phyloP scores from a whole-genome alignment of 2,329 filamentous ascomycete genomes.

The Diaporthe eres region DNA sequence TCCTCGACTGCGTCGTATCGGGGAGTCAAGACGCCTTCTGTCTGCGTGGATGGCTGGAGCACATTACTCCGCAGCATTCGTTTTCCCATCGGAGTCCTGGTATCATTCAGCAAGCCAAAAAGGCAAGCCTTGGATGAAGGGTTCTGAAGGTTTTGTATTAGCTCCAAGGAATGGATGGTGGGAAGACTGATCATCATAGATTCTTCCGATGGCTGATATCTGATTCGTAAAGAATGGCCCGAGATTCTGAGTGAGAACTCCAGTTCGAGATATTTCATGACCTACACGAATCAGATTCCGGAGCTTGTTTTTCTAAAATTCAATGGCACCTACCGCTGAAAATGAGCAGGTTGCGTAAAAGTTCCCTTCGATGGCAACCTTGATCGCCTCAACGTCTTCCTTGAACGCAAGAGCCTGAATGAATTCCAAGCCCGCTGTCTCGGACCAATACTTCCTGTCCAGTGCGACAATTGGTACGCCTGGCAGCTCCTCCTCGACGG shows the following conservation, averaged over 20 bases:
- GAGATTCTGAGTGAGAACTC: slow-evolving; percentile 78
- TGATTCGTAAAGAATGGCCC: slow-evolving; percentile 85
- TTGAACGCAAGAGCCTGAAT: slow-evolving; percentile 84
- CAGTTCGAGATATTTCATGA: slow-evolving; percentile 83
- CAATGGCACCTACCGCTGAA: slow-evolving; percentile 72
- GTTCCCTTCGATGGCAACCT: slow-evolving; percentile 84
- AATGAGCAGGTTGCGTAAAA: slow-evolving; percentile 90
- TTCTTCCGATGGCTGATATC: slow-evolving; percentile 89
- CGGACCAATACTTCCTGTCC: slow-evolving; percentile 88
- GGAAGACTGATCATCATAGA: slow-evolving; percentile 97
- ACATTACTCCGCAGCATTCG: slow-evolving; percentile 88
- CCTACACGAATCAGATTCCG: slow-evolving; percentile 62
- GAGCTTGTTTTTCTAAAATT: rapidly evolving
- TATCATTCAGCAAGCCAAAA: slow-evolving; percentile 88
- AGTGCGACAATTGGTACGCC: slow-evolving; percentile 74
- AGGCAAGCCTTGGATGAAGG: slow-evolving; percentile 85
- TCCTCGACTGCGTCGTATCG: slow-evolving; percentile 90
- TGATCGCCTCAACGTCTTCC: slow-evolving; percentile 85
- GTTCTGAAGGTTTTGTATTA: slow-evolving; percentile 88
- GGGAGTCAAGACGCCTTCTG: slow-evolving; percentile 74
- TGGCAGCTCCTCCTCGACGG: slow-evolving; percentile 80
- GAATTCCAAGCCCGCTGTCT: slow-evolving; percentile 81
- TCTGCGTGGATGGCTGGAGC: slow-evolving; percentile 85
- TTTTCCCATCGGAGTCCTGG: slow-evolving; percentile 88
- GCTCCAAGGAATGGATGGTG: slow-evolving; percentile 87